Conservation (phyloP, 345 rosid genomes). For the Moringa oleifera region DNA sequence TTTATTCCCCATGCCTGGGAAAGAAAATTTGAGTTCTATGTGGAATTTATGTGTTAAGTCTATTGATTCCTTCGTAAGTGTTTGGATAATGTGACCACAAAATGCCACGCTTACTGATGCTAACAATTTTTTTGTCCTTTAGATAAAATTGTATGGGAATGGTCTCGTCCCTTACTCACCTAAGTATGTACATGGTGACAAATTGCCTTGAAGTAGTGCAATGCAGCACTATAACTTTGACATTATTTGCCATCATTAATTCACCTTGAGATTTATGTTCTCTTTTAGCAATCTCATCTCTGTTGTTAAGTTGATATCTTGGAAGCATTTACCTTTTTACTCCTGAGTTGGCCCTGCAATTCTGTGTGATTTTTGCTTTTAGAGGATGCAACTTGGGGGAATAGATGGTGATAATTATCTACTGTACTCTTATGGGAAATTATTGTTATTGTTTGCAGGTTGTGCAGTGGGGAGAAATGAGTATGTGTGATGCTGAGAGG, state of each 20-base stretch:
- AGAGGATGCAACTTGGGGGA: not conserved
- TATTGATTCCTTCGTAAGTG: too few species aligned
- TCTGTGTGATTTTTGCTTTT: not conserved
- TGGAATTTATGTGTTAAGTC: too few species aligned
- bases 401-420: not conserved
- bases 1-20: not conserved
- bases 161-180: not conserved
- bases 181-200: too few species aligned
- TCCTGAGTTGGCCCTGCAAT: too few species aligned
- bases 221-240: not conserved
- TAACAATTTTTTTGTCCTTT: not conserved
- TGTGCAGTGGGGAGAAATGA: slow-evolving; percentile 91
- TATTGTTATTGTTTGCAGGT: slow-evolving; percentile 27
- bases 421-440: not conserved
- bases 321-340: too few species aligned
- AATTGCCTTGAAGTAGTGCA: not conserved
- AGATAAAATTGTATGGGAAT: not conserved
- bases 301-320: too few species aligned
- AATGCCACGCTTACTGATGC: not conserved
- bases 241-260: not conserved
- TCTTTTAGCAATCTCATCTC: too few species aligned
- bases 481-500: slow-evolving; percentile 93
- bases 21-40: not conserved
- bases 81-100: too few species aligned
- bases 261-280: not conserved